Evolutionary conservation across 148 eudicot species (phyloP).

Genomic region (Amaranthus hypochondriacus): DNA sequence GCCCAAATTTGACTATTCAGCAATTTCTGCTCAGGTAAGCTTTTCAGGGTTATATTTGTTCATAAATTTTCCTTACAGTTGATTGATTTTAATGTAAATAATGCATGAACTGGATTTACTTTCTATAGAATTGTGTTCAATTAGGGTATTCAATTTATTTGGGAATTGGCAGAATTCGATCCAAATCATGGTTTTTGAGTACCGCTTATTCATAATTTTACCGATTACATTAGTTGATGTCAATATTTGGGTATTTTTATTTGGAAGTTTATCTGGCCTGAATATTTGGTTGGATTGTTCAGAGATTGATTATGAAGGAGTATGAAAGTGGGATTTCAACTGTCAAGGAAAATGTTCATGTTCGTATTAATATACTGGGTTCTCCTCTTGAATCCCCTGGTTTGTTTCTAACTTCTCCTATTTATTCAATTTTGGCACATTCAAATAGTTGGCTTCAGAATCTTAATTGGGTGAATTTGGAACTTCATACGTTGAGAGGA

Average conservation of each 20-base stretch:
- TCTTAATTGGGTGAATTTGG: not conserved
- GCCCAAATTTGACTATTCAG: constrained; percentile 59
- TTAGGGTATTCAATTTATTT: too few species aligned
- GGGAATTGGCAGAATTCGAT: too few species aligned
- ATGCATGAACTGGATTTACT: not conserved
- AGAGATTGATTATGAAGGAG: constrained; percentile 49
- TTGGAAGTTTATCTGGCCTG: not conserved
- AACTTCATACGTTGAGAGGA: not conserved
- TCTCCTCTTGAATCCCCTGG: constrained; percentile 82
- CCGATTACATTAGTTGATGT: too few species aligned
- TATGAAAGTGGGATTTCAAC: constrained; percentile 36
- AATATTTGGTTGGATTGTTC: constrained; percentile 11
- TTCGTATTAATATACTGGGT: constrained; percentile 62
- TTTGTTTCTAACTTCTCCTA: constrained; percentile 20
- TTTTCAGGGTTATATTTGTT: not conserved
- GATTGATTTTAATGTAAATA: not conserved
- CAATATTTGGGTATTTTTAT: not conserved
- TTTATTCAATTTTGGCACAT: not conserved
- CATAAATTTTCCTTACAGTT: not conserved
- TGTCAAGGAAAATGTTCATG: constrained; percentile 66
- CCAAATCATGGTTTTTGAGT: too few species aligned
- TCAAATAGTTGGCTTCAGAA: too few species aligned
- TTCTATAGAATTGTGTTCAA: too few species aligned
- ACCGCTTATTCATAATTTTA: too few species aligned
- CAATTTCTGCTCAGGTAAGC: constrained; percentile 67